Percentiles rank a stretch among this genome's conserved stretches.
These are phyloP conservation scores for Rhodotorula sp. DNA, from an alignment of 1,284 basidiomycete species.

Conservation along the genomic window DNA sequence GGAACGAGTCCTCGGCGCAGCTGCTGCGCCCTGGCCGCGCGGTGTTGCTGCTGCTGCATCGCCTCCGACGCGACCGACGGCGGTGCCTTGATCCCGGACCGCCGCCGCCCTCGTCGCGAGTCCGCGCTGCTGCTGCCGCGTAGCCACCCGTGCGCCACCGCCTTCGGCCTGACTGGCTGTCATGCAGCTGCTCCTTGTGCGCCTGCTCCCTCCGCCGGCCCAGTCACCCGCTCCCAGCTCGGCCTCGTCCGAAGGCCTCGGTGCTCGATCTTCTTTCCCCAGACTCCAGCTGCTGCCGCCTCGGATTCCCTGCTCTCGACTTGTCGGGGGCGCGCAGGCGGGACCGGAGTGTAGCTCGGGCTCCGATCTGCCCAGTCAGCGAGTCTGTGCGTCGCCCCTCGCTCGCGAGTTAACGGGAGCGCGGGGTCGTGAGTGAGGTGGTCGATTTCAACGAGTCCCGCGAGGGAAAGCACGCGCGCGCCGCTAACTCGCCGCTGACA, in stretches of 20 bases:
- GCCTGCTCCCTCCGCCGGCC: background rate
- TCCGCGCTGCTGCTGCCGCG: background rate
- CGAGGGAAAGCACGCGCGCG: too few species aligned
- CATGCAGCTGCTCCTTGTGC: background rate
- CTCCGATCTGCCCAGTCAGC: too few species aligned
- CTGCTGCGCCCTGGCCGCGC: background rate
- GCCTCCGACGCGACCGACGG: background rate
- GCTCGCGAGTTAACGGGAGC: background rate
- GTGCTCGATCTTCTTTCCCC: too few species aligned
- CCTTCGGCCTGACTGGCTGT: background rate
- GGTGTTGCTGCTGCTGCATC: too few species aligned
- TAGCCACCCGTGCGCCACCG: background rate
- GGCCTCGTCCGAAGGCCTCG: too few species aligned
- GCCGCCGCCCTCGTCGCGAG: too few species aligned
- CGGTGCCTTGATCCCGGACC: background rate
- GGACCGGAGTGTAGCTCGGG: background rate
- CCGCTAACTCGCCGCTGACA: too few species aligned
- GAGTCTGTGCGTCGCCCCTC: background rate
- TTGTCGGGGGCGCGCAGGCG: background rate
- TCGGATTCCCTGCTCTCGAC: background rate
- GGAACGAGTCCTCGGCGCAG: constrained; percentile 2
- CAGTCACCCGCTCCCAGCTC: background rate
- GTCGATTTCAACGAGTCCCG: too few species aligned
- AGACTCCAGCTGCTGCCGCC: background rate
- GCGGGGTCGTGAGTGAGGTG: background rate